phyloP scores from a whole-genome alignment of 176 grass and related monocot species.

The Phoenix dactylifera region DNA sequence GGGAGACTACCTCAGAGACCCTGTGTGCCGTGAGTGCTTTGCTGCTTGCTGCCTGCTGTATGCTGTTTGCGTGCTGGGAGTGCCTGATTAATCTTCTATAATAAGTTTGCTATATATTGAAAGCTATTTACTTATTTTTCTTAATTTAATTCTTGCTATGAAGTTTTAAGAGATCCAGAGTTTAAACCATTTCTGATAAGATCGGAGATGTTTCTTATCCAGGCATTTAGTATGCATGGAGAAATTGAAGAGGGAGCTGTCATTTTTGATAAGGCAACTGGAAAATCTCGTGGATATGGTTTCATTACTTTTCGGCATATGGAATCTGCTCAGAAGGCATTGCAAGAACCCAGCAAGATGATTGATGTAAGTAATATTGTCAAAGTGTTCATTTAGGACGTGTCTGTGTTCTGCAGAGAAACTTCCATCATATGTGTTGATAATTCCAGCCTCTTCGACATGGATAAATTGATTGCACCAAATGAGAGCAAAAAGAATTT shows the following conservation, averaged over 20 bases:
- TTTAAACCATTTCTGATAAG: neutral
- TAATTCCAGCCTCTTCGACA: too few relatives aligned
- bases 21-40: constrained; percentile 21
- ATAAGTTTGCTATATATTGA: neutral
- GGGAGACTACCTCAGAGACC: constrained; percentile 18
- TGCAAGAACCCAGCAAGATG: constrained; percentile 17
- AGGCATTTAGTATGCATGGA: constrained; percentile 10
- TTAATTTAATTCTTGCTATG: too few relatives aligned
- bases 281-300: constrained; percentile 12
- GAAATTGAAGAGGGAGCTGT: constrained; percentile 14
- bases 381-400: neutral
- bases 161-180: too few relatives aligned
- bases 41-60: constrained; percentile 6
- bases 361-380: constrained; percentile 18
- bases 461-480: neutral
- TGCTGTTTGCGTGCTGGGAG: neutral
- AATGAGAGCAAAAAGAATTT: too few relatives aligned
- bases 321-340: constrained; percentile 10
- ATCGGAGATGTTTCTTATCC: neutral
- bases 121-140: too few relatives aligned
- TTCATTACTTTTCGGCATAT: constrained; percentile 16
- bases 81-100: constrained; percentile 4
- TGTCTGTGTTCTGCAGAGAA: too few relatives aligned
- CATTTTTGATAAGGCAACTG: constrained; percentile 12
- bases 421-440: too few relatives aligned